phyloP scores from a whole-genome alignment of 2,329 filamentous ascomycete species.

The Calonectria pauciramosa region DNA sequence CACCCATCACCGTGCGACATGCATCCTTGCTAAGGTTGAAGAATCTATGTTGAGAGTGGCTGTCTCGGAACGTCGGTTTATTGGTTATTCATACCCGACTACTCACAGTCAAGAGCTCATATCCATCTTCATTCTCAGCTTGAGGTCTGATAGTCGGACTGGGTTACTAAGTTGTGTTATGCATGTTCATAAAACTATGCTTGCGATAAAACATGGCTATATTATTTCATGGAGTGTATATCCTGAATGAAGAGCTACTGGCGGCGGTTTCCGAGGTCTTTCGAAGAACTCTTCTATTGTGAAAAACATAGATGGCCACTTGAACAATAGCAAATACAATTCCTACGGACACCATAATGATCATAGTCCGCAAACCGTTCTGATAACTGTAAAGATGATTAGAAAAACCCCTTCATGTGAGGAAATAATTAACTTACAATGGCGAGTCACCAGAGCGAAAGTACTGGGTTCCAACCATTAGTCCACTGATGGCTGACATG shows the following conservation, averaged over 20 bases:
- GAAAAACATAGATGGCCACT: background rate
- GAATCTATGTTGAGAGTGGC: too few species aligned
- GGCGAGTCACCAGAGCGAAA: constrained; percentile 57
- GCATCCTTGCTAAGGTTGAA: too few species aligned
- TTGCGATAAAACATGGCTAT: background rate
- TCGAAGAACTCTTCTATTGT: background rate
- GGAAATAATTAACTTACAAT: constrained; percentile 33
- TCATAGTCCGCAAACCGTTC: background rate
- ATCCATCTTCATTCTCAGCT: too few species aligned
- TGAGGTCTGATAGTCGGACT: too few species aligned
- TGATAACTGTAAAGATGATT: background rate
- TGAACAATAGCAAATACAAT: background rate
- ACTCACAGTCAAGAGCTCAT: too few species aligned
- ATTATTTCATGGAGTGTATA: background rate
- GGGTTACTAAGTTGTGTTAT: too few species aligned
- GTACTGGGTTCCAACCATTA: constrained; percentile 65
- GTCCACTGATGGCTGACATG: constrained; percentile 61
- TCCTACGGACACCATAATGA: background rate
- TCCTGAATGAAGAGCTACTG: background rate
- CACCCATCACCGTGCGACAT: too few species aligned
- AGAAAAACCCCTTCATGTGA: background rate
- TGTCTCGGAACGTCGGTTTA: too few species aligned
- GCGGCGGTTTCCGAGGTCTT: background rate
- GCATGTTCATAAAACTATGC: too few species aligned
- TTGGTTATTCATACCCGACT: too few species aligned